A percentile compares a stretch with the other conserved stretches of the same genome.
Conservation (phyloP, 768 basidiomycete genomes). For the Leccinum fibrillosum region DNA sequence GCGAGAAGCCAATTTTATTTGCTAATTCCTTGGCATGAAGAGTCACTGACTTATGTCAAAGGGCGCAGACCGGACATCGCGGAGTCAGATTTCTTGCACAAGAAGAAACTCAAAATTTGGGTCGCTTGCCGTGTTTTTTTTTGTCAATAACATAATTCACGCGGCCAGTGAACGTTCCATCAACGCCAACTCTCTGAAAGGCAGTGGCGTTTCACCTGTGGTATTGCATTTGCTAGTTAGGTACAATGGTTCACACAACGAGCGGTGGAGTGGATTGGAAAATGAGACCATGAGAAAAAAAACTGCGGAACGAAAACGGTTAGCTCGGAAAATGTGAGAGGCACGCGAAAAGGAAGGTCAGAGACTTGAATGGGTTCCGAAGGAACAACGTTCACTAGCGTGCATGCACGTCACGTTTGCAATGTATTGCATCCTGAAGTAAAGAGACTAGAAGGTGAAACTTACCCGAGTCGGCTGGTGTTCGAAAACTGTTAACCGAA, state of each 20-base stretch:
- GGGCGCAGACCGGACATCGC: background rate
- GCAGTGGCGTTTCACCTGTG: background rate
- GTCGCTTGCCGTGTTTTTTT: background rate
- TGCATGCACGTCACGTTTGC: conserved; percentile 58
- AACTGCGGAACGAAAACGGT: conserved; percentile 8
- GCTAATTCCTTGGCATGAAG: background rate
- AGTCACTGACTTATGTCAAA: background rate
- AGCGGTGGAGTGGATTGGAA: background rate
- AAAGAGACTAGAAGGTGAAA: background rate
- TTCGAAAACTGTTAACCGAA: background rate
- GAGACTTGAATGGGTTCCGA: conserved; percentile 83
- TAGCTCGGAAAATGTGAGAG: conserved; percentile 7
- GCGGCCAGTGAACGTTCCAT: background rate
- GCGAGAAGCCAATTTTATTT: conserved; percentile 4
- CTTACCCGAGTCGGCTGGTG: conserved; percentile 14
- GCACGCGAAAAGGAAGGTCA: conserved; percentile 37
- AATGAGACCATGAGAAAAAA: background rate
- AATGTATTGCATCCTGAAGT: conserved; percentile 45
- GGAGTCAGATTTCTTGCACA: background rate
- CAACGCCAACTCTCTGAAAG: background rate
- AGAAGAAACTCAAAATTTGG: conserved; percentile 1
- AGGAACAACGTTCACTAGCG: conserved; percentile 55
- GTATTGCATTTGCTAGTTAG: conserved; percentile 8
- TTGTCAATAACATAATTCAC: conserved; percentile 1
- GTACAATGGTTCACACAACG: conserved; percentile 14